Percentiles rank a stretch among this genome's conserved stretches.
phyloP scores from a whole-genome alignment of 129 eudicot species.

The Rutidosis leptorrhynchoides region DNA sequence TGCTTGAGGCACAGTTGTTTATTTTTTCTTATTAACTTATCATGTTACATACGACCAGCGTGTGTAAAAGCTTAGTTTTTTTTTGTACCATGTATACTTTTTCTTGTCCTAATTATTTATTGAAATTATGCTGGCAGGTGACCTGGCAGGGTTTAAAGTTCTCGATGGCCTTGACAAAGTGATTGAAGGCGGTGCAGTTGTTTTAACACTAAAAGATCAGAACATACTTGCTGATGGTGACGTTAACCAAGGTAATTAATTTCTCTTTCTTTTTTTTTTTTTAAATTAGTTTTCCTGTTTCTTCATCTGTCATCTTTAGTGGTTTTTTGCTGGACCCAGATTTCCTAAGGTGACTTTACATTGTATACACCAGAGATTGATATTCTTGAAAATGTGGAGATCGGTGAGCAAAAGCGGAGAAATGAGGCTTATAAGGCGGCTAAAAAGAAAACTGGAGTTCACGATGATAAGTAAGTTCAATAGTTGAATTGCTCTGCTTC shows the following conservation, averaged over 20 bases:
- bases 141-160: conserved; percentile 81
- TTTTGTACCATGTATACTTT: neutral
- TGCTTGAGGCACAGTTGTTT: neutral
- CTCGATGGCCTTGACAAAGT: conserved; percentile 98
- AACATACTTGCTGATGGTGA: conserved; percentile 92
- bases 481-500: conserved; percentile 2
- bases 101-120: neutral
- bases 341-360: conserved; percentile 51
- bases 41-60: neutral
- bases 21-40: neutral
- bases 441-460: conserved; percentile 68
- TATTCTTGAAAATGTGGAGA: conserved; percentile 99
- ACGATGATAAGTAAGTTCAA: conserved; percentile 78
- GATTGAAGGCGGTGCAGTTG: conserved; percentile 98
- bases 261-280: neutral
- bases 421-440: conserved; percentile 89
- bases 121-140: conserved; percentile 40
- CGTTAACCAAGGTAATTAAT: conserved; percentile 64
- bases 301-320: conserved; percentile 32
- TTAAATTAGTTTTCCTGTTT: neutral
- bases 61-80: neutral
- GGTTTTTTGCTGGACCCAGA: conserved; percentile 59
- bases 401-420: conserved; percentile 94
- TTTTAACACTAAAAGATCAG: conserved; percentile 97
- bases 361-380: conserved; percentile 82